Percentiles rank a stretch among this genome's conserved stretches.
These are phyloP conservation scores for Fraxinus xanthoxyloides DNA, from an alignment of 305 asterid genomes.

Conservation along the genomic window DNA sequence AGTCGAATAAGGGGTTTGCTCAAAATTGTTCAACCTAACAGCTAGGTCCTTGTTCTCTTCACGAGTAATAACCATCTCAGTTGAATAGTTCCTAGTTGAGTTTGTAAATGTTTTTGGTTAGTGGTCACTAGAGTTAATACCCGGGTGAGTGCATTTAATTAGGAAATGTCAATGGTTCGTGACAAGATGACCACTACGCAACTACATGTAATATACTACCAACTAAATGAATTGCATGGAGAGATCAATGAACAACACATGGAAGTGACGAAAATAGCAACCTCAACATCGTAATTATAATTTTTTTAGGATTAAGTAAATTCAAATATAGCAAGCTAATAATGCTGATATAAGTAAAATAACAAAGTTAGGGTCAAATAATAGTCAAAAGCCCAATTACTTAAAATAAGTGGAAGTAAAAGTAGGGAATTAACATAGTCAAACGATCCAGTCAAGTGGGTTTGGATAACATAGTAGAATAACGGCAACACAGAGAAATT, in stretches of 20 bases:
- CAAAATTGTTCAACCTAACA: not conserved
- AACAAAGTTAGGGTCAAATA: not conserved
- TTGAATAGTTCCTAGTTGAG: too few relatives aligned
- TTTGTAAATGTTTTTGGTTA: not conserved
- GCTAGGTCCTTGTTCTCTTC: not conserved
- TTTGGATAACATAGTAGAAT: not conserved
- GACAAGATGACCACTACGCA: not conserved
- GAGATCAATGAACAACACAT: not conserved
- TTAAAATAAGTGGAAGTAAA: not conserved
- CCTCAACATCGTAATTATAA: not conserved
- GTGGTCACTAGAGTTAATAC: not conserved
- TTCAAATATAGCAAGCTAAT: not conserved
- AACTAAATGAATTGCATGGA: not conserved
- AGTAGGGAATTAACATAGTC: not conserved
- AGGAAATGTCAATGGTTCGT: not conserved
- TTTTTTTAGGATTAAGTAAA: not conserved
- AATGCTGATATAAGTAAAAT: not conserved
- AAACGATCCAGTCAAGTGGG: not conserved
- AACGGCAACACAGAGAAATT: not conserved
- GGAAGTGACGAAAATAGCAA: not conserved
- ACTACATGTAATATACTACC: too few relatives aligned
- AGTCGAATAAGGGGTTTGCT: not conserved
- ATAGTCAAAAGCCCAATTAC: too few relatives aligned
- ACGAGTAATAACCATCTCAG: not conserved
- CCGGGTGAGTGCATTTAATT: not conserved